These are phyloP conservation scores for Uncinocarpus reesii DNA, from an alignment of 2,329 filamentous ascomycete genomes.

Conservation along the genomic window DNA sequence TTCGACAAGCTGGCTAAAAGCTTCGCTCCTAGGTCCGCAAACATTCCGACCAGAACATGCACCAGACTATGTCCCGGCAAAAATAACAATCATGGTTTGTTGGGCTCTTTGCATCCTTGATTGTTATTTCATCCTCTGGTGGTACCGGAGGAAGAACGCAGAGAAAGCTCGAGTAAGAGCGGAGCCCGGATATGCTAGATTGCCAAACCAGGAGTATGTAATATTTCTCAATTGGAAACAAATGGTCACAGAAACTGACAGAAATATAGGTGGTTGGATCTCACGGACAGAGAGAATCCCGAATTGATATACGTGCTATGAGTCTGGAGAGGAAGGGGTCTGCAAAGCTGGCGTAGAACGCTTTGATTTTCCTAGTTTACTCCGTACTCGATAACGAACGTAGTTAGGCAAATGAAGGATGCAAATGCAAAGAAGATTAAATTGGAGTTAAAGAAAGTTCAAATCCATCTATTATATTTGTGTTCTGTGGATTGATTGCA, in stretches of 20 bases:
- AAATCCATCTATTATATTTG: no score
- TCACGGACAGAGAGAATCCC: slow-evolving; percentile 56
- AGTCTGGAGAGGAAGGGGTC: slow-evolving; percentile 4
- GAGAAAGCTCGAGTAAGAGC: slow-evolving; percentile 47
- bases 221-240: slow-evolving; percentile 8
- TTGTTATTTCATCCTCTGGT: slow-evolving; percentile 53
- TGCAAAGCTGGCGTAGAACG: background rate
- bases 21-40: slow-evolving; percentile 36
- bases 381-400: no score
- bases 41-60: slow-evolving; percentile 45
- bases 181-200: slow-evolving; percentile 47
- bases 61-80: slow-evolving; percentile 34
- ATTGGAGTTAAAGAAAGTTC: no score
- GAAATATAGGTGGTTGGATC: slow-evolving; percentile 42
- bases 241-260: slow-evolving; percentile 3
- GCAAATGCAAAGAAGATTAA: no score
- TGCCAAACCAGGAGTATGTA: slow-evolving; percentile 56
- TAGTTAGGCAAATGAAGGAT: no score
- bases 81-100: slow-evolving; percentile 23
- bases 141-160: slow-evolving; percentile 49
- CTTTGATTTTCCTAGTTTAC: no score
- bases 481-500: no score
- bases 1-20: slow-evolving; percentile 1
- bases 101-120: slow-evolving; percentile 36
- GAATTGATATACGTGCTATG: slow-evolving; percentile 54